Base-by-base conservation (phyloP, 208 protist genomes). In the Leishmania martiniquensis region DNA sequence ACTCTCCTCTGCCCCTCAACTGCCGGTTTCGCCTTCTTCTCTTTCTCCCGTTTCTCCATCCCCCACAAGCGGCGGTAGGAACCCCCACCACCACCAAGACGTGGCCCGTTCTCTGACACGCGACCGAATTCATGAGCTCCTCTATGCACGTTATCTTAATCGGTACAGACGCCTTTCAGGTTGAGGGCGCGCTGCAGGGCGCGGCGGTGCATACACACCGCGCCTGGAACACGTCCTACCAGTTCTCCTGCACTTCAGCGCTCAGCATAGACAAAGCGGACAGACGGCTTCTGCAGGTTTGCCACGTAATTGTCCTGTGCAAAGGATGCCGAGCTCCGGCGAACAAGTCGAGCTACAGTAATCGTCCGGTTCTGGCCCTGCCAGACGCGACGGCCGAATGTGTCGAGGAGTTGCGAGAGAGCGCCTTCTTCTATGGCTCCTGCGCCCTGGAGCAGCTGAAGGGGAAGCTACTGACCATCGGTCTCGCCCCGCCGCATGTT, bases 221-320 rank as follows among this genome's bases (percentile, higher is more conserved):
- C 73, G 93, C 93, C 42, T 97, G 93, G 93, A 91, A 92, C 68
- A 87, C 88, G 29, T 83, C 76, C 12, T 97, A 94, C 69, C 80
- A 82, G 45, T 86, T 95, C 42, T 86, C 86, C 17, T 95, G 91
- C 83, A 90, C 86, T 25, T 80, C 86, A 32, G 83, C 83, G 17
- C 57, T 86, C 7, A 81, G 81, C 69, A 80, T 95, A 13, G 90
- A 92, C 59, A 52, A 85, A 54, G 89, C 90, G 45, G 91, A 95
- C 72, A 84, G 80, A 62, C 78, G 86, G 0, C 73, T 93, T 9
- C 75, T 97, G 6, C 78, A 85, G 2, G 83, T 91, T 4, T 89
- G 87, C 42, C 82, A 95, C 72, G 80, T 84, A n/a, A 85, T 97
- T 1, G 78, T 97, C 4, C 70, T 97, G 25, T 91, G 89, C 65